Evolutionary conservation across 805 yeast species (phyloP), one percentile per base, ranked within the genome.

Genomic region (Suhomyces sp.): DNA sequence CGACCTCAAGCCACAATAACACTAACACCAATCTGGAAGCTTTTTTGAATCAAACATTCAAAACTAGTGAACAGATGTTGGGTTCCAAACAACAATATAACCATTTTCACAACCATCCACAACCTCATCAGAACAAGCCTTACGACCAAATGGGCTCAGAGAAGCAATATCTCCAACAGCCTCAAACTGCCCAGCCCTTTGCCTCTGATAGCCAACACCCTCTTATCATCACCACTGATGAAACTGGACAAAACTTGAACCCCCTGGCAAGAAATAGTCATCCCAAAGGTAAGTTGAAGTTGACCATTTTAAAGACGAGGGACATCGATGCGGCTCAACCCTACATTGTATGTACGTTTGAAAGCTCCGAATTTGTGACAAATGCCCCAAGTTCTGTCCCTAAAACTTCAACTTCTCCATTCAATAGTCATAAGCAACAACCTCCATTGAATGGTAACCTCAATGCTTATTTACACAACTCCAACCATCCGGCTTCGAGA

Each of bases 311-410:
- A 24, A 93, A 89, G 68, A 97, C 97, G 1, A 80, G 77, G 53
- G 85, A 84, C 59, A 77, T 93, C 56, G 70, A 77, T 40, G 75
- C 63, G 65, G 77, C 93, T 3, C 87, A 82, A 59, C 97, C 97
- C 3, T 87, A 91, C 67, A 96, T 89, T 17, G 97, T 91, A 35
- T 89, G 96, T 68, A 87, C 96, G 9, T 91, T 88, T 73, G 96
- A 90, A 66, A 86, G 93, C 55, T 86, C 96, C 1, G 98, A 94
- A 71, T 88, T 85, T 57, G 91, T 93, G 53, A 85, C 96, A 22
- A 84, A 84, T 55, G 92, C 91, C 4, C 90, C 96, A 1, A 87
- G 79, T 47, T 75, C 80, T 22, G 64, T 60, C 53, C 69, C 73
- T 6, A 67, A 65, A 45, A 63, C 67, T 2, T 44, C 60, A 19